A percentile compares a stretch with the other conserved stretches of the same genome.
phyloP scores from a whole-genome alignment of 179 eudicot genomes.

The Sideroxylon spinosum region DNA sequence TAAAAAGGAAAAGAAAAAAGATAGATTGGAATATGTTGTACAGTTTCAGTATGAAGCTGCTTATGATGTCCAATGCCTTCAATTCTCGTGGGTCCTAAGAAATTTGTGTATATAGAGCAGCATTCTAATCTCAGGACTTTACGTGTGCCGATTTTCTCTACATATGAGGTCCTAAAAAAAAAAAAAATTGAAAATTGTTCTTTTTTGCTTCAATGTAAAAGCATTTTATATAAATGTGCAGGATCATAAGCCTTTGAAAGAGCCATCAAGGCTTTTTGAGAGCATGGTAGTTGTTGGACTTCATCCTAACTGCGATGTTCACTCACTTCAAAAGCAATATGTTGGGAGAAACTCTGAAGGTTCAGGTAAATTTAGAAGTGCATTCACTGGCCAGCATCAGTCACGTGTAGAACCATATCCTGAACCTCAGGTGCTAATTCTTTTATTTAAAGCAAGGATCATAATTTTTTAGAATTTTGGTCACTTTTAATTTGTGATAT shows the following conservation, averaged over 20 bases:
- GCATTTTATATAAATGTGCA: conserved; percentile 27
- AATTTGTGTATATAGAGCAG: background rate
- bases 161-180: background rate
- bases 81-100: background rate
- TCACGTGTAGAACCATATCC: conserved; percentile 68
- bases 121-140: background rate
- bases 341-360: conserved; percentile 69
- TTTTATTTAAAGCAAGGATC: background rate
- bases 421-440: conserved; percentile 81
- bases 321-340: conserved; percentile 55
- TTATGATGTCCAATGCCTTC: background rate
- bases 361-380: conserved; percentile 63
- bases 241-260: conserved; percentile 72
- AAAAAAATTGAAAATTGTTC: background rate
- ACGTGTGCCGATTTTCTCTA: background rate
- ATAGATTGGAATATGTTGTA: background rate
- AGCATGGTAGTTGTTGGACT: conserved; percentile 98
- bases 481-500: conserved; percentile 4
- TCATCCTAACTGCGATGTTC: conserved; percentile 78
- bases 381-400: conserved; percentile 61
- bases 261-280: conserved; percentile 87
- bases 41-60: background rate
- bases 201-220: background rate
- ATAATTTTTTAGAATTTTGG: background rate
- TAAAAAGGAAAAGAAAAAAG: no score